Evolutionary conservation across 257 asterid species (phyloP).

Genomic region (Capsicum chinense): DNA sequence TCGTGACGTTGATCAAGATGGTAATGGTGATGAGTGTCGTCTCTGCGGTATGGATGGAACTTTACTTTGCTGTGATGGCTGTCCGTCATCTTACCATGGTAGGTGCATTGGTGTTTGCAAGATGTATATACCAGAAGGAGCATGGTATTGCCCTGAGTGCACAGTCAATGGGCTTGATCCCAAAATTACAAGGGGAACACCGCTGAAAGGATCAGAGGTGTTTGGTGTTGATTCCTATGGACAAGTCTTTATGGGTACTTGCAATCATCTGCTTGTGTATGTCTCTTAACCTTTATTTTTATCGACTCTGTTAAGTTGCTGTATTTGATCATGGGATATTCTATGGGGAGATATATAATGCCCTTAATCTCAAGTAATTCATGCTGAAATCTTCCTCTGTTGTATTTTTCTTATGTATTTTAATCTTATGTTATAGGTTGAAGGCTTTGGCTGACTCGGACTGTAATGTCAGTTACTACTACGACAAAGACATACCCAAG

Average conservation of each 20-base stretch:
- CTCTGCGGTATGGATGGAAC: constrained; percentile 93
- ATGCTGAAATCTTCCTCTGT: constrained; percentile 24
- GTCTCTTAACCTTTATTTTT: constrained; percentile 40
- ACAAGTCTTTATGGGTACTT: constrained; percentile 69
- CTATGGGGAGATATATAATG: constrained; percentile 22
- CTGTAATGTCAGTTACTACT: constrained; percentile 63
- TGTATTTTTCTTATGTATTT: constrained; percentile 31
- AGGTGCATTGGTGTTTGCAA: constrained; percentile 85
- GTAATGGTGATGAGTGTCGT: constrained; percentile 84
- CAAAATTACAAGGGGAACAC: constrained; percentile 48
- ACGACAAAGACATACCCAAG: constrained; percentile 55
- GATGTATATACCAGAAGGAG: constrained; percentile 63
- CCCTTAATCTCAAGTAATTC: constrained; percentile 28
- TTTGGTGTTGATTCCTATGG: constrained; percentile 68
- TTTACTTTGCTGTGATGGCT: constrained; percentile 86
- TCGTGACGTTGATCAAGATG: constrained; percentile 57
- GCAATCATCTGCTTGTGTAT: constrained; percentile 86
- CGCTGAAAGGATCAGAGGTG: constrained; percentile 62
- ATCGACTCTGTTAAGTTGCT: constrained; percentile 27
- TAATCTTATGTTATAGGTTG: constrained; percentile 54
- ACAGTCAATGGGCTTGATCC: constrained; percentile 59
- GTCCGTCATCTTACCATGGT: constrained; percentile 80
- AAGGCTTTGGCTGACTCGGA: constrained; percentile 47
- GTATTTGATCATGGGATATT: background rate
- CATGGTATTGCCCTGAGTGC: constrained; percentile 95